Evolutionary conservation across 192 early-diverging fungal species (phyloP), one percentile per base, ranked within the genome.

Genomic region (Umbelopsis ramanniana): DNA sequence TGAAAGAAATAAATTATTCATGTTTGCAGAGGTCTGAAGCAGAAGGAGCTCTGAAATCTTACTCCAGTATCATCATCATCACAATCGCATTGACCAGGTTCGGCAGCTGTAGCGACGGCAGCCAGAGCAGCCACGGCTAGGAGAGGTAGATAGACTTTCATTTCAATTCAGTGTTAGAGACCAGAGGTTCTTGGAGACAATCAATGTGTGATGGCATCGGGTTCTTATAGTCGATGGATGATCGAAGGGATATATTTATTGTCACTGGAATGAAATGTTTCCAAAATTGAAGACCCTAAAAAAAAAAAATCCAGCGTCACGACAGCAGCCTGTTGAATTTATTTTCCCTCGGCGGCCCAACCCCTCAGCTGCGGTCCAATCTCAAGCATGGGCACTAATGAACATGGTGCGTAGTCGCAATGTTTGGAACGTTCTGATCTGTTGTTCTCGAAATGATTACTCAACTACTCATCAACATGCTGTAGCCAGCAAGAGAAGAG

Each of bases 131-230:
- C 15, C 0, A 35, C 33, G 14, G 57, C 57, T 37, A 63, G 12
- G 12, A 63, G 33, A 63, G 57, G 57, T 6, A 63, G 57, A 63
- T 37, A 63, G 8, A 37, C 26, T 37, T 37, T 63, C 57, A 63
- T 55, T 55, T 55, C 11, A 29, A 37, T 15, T 37, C 15, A 60
- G 23, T 29, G 15, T 1, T 35, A 17, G 33, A 19, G 23, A 24
- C 23, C 52, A 23, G 21, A 12, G 23, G 29, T 29, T 1, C 2
- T 26, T 23, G 10, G 26, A 29, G 8, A 24, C 1, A 52, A 52
- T 23, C 11, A 54, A 5, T 54, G 23, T 23, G 0, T 2, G 6
- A 12, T 43, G 6, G 40, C 40, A 54, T 22, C 8, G 11, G 53
- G 23, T 54, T 21, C 53, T 54, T 54, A 54, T 54, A 54, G 12